phyloP scores from a whole-genome alignment of 208 protist species.

The Vickermania ingenoplastis region DNA sequence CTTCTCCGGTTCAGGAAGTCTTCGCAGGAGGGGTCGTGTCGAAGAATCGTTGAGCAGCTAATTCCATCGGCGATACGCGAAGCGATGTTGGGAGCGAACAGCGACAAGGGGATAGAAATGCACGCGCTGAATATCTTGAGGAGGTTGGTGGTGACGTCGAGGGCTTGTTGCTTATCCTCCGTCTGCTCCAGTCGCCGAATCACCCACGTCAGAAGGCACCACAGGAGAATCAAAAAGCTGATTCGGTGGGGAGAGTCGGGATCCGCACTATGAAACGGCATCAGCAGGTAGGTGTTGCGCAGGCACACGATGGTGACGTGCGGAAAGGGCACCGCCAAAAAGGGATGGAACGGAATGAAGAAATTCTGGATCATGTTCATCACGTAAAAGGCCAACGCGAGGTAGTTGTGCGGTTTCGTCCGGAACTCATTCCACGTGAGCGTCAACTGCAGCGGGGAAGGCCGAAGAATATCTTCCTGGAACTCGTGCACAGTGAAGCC shows the following conservation, averaged over 20 bases:
- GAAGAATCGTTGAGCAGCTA: slow-evolving; percentile 50
- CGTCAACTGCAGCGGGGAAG: slow-evolving; percentile 38
- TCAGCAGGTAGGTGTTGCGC: slow-evolving; percentile 41
- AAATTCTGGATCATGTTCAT: slow-evolving; percentile 34
- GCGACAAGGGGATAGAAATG: slow-evolving; percentile 10
- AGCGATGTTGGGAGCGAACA: slow-evolving; percentile 32
- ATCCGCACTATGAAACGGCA: slow-evolving; percentile 38
- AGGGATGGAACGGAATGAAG: slow-evolving; percentile 48
- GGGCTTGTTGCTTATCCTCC: not conserved
- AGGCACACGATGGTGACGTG: slow-evolving; percentile 28
- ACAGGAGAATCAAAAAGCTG: slow-evolving; percentile 8
- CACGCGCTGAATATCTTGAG: not conserved
- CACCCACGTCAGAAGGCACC: not conserved
- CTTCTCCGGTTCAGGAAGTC: slow-evolving; percentile 2
- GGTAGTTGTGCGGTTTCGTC: slow-evolving; percentile 49
- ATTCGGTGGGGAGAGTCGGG: slow-evolving; percentile 11
- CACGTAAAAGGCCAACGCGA: slow-evolving; percentile 31
- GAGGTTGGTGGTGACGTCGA: not conserved
- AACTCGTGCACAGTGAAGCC: slow-evolving; percentile 26
- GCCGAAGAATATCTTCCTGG: slow-evolving; percentile 23
- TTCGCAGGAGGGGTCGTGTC: slow-evolving; percentile 37
- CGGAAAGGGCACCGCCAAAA: slow-evolving; percentile 36
- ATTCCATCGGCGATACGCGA: slow-evolving; percentile 48
- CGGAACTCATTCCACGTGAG: slow-evolving; percentile 59
- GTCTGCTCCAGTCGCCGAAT: not conserved